These are phyloP conservation scores for Zygosaccharomyces pseudobailii DNA, from an alignment of 1,139 yeast genomes.

Conservation along the genomic window DNA sequence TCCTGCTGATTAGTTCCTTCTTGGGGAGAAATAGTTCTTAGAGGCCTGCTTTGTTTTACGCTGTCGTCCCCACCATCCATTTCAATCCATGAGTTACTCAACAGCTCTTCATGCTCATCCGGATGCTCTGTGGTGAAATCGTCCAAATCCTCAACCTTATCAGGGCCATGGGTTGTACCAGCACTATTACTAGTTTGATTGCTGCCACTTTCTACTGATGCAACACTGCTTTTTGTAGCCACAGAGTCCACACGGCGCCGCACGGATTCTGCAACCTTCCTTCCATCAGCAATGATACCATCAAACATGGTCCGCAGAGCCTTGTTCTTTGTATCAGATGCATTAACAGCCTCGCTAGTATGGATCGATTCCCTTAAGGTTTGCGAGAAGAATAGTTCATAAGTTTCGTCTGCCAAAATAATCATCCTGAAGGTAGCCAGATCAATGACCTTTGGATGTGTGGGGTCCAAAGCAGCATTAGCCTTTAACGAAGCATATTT, in stretches of 20 bases:
- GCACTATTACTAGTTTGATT: slow-evolving; percentile 3
- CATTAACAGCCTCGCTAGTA: slow-evolving; percentile 51
- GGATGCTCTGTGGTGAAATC: slow-evolving; percentile 17
- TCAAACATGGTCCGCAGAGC: slow-evolving; percentile 85
- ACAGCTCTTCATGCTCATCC: slow-evolving; percentile 14
- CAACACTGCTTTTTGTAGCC: slow-evolving; percentile 29
- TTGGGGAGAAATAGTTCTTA: slow-evolving; percentile 10
- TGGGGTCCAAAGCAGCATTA: slow-evolving; percentile 79
- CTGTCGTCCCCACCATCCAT: slow-evolving; percentile 9
- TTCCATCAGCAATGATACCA: slow-evolving; percentile 86
- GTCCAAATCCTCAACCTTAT: slow-evolving; percentile 14
- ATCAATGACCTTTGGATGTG: slow-evolving; percentile 67
- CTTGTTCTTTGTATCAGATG: slow-evolving; percentile 46
- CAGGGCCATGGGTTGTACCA: slow-evolving; percentile 6
- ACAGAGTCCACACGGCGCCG: slow-evolving; percentile 72
- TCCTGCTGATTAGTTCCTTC: slow-evolving; percentile 3
- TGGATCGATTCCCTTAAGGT: slow-evolving; percentile 66
- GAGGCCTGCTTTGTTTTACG: slow-evolving; percentile 6
- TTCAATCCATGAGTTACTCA: slow-evolving; percentile 15
- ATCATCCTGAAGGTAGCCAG: slow-evolving; percentile 95
- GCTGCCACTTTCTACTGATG: slow-evolving; percentile 14
- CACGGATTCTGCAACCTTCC: slow-evolving; percentile 83
- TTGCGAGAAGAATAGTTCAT: slow-evolving; percentile 72
- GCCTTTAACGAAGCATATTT: slow-evolving; percentile 46
- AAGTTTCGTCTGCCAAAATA: slow-evolving; percentile 85